Evolutionary conservation across 225 moss, liverwort and hornwort species (phyloP).

Genomic region (Polytrichum formosum): DNA sequence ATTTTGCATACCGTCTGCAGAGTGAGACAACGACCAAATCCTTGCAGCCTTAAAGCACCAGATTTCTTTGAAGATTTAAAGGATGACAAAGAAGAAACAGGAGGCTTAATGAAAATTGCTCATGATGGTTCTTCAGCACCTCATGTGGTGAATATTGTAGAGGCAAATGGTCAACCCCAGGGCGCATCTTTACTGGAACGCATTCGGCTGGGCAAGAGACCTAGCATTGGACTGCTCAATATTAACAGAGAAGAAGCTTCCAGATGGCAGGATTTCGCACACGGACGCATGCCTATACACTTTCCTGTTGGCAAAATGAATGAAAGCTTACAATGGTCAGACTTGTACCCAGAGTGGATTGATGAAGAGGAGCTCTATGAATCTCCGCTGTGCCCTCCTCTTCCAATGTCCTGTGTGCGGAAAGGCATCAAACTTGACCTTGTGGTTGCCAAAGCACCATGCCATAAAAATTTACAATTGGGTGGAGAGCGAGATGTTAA

Average conservation of each 20-base stretch:
- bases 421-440: conserved; percentile 36
- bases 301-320: conserved; percentile 35
- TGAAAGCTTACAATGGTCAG: conserved; percentile 48
- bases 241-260: conserved; percentile 37
- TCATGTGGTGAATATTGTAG: neutral
- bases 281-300: conserved; percentile 19
- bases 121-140: neutral
- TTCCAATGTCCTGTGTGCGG: conserved; percentile 50
- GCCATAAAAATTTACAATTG: conserved; percentile 12
- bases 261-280: conserved; percentile 28
- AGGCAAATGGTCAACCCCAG: conserved; percentile 4
- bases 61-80: conserved; percentile 7
- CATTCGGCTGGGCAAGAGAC: conserved; percentile 15
- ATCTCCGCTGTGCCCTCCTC: conserved; percentile 44
- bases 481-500: conserved; percentile 43
- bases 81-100: neutral
- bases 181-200: conserved; percentile 9
- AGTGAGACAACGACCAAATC: conserved; percentile 16
- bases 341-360: conserved; percentile 84
- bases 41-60: conserved; percentile 10
- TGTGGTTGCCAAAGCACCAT: conserved; percentile 57
- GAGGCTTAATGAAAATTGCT: neutral
- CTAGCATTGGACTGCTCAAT: conserved; percentile 67
- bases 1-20: conserved; percentile 10
- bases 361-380: conserved; percentile 42